phyloP scores from a whole-genome alignment of 2,329 filamentous ascomycete species.

The Verticillium longisporum region DNA sequence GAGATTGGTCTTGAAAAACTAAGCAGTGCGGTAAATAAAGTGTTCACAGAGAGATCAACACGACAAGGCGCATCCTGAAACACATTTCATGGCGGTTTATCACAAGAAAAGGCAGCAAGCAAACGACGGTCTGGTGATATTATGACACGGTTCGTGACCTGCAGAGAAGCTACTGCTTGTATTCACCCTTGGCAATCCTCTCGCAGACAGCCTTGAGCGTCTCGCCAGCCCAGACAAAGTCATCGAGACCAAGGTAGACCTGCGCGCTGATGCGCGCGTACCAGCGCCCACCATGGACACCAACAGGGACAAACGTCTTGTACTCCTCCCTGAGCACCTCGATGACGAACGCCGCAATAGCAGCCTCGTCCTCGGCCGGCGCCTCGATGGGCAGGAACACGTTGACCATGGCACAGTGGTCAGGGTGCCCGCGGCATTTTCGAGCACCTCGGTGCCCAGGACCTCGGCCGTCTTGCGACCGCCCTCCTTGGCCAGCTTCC shows the following conservation, averaged over 20 bases:
- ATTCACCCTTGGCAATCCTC: slow-evolving; percentile 24
- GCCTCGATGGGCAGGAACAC: slow-evolving; percentile 61
- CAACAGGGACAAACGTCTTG: slow-evolving; percentile 64
- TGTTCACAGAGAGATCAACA: no score
- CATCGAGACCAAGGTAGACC: slow-evolving; percentile 71
- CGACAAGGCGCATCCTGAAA: no score
- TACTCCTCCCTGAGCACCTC: slow-evolving; percentile 48
- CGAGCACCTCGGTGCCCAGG: slow-evolving; percentile 65
- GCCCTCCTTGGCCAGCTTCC: slow-evolving; percentile 56
- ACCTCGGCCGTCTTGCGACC: slow-evolving; percentile 52
- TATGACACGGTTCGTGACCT: no score
- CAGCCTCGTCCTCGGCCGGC: slow-evolving; percentile 19
- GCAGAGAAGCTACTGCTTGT: background rate
- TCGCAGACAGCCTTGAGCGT: slow-evolving; percentile 45
- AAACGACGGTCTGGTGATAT: no score
- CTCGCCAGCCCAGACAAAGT: slow-evolving; percentile 66
- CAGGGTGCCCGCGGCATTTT: slow-evolving; percentile 56
- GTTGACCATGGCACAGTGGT: slow-evolving; percentile 65
- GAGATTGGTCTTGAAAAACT: no score
- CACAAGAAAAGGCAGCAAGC: no score
- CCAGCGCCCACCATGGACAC: slow-evolving; percentile 51
- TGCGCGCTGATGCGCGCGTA: slow-evolving; percentile 75
- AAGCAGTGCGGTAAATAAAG: no score
- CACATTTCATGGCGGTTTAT: no score
- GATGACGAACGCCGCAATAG: slow-evolving; percentile 52